Evolutionary conservation across 305 asterid species (phyloP).

Genomic region (Fraxinus xanthoxyloides): DNA sequence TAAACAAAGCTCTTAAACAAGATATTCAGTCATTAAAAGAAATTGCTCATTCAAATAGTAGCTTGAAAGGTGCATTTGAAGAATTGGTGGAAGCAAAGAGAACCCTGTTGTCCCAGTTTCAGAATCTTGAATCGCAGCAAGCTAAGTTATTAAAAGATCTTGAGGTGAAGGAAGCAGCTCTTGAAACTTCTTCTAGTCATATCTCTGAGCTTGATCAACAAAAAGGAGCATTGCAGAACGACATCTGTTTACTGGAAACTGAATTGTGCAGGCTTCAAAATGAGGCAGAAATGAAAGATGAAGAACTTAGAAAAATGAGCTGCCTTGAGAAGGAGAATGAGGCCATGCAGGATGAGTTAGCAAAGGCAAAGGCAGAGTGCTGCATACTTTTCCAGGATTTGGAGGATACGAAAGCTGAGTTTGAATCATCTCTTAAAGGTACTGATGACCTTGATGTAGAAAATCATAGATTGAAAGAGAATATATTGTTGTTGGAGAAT

Average conservation of each 20-base stretch:
- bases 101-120: constrained; percentile 36
- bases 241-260: constrained; percentile 38
- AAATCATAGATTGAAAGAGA: constrained; percentile 36
- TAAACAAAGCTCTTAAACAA: constrained; percentile 33
- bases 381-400: constrained; percentile 46
- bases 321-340: constrained; percentile 59
- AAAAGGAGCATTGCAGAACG: constrained; percentile 45
- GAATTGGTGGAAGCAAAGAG: constrained; percentile 34
- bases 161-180: constrained; percentile 55
- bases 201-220: constrained; percentile 51
- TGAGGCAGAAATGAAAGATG: constrained; percentile 54
- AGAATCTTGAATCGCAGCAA: constrained; percentile 38
- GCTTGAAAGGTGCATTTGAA: constrained; percentile 32
- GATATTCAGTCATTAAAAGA: constrained; percentile 37
- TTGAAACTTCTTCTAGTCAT: constrained; percentile 48
- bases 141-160: constrained; percentile 46
- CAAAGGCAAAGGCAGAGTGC: constrained; percentile 38
- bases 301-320: constrained; percentile 41
- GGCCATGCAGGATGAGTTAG: constrained; percentile 40
- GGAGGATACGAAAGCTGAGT: constrained; percentile 42
- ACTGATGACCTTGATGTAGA: constrained; percentile 28
- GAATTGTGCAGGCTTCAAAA: constrained; percentile 43
- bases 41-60: constrained; percentile 26
- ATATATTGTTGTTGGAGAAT: constrained; percentile 35
- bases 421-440: constrained; percentile 35